Evolutionary conservation across 2,329 filamentous ascomycete genomes (phyloP).

Genomic region (Pestalotiopsis sp.): DNA sequence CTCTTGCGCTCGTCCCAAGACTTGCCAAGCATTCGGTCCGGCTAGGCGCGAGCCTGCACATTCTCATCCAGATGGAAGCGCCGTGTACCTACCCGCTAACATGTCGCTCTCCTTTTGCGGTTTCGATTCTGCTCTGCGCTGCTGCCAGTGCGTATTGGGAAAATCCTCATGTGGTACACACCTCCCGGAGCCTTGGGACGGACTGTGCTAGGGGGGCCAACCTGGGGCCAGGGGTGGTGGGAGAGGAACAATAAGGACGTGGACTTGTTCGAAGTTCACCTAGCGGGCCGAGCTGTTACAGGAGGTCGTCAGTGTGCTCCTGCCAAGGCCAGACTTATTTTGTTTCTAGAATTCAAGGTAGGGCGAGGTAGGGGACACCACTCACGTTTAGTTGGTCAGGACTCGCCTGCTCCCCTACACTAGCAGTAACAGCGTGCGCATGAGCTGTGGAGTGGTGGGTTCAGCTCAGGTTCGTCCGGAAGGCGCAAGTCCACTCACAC

Average conservation of each 20-base stretch:
- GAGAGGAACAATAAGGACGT: background rate
- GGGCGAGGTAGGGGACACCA: background rate
- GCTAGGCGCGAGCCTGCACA: background rate
- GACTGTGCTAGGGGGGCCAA: background rate
- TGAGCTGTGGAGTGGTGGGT: background rate
- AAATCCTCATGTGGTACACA: background rate
- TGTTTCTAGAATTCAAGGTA: background rate
- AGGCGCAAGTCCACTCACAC: background rate
- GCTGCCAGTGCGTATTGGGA: background rate
- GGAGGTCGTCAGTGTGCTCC: background rate
- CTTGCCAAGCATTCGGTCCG: background rate
- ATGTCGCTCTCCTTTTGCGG: background rate
- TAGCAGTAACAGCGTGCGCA: background rate
- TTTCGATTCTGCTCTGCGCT: background rate
- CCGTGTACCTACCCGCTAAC: background rate
- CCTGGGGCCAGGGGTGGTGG: background rate
- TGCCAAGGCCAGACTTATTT: conserved; percentile 1
- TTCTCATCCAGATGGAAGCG: background rate
- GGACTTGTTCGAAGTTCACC: background rate
- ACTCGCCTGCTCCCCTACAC: background rate
- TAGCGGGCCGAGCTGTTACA: conserved; percentile 1
- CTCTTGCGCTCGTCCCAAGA: background rate
- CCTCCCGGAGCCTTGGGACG: background rate
- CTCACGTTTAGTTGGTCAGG: background rate
- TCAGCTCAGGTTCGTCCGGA: background rate